Evolutionary conservation across 2,329 filamentous ascomycete genomes (phyloP).

Genomic region (Apiospora malaysiana): DNA sequence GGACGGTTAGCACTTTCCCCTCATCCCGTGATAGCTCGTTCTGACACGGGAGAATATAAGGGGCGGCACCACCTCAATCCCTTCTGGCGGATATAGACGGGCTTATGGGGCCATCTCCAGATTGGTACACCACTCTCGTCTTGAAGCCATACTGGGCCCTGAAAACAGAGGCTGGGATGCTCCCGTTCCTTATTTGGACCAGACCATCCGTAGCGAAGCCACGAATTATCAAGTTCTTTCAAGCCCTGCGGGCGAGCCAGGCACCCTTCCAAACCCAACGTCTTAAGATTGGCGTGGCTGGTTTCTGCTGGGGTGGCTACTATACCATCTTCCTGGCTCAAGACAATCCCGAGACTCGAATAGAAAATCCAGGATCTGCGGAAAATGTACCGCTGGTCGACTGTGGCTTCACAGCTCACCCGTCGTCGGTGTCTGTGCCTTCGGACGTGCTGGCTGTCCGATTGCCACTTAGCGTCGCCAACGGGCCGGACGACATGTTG

Average conservation of each 20-base stretch:
- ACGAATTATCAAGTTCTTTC: constrained; percentile 45
- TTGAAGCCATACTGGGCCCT: constrained; percentile 21
- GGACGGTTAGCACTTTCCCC: constrained; percentile 41
- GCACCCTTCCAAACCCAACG: constrained; percentile 27
- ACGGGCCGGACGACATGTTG: constrained; percentile 46
- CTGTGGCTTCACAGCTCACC: constrained; percentile 51
- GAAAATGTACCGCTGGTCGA: constrained; percentile 43
- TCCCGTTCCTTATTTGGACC: constrained; percentile 35
- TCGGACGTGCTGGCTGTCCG: constrained; percentile 45
- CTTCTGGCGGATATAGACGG: constrained; percentile 23
- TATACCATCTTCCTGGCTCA: constrained; percentile 48
- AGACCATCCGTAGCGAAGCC: constrained; percentile 37
- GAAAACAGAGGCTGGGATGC: constrained; percentile 6
- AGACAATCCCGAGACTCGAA: constrained; percentile 32
- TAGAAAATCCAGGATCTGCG: constrained; percentile 25
- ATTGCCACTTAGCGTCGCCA: constrained; percentile 45
- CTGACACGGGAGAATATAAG: not conserved
- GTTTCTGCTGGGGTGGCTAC: constrained; percentile 61
- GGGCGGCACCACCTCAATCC: constrained; percentile 14
- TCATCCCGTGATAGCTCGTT: not conserved
- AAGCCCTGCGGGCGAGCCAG: constrained; percentile 32
- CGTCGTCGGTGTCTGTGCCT: constrained; percentile 47
- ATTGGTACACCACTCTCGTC: constrained; percentile 22
- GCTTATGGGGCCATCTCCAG: constrained; percentile 19
- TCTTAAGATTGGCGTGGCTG: constrained; percentile 52